phyloP scores from a whole-genome alignment of 768 basidiomycete species.

The Rossbeevera mucosa region DNA sequence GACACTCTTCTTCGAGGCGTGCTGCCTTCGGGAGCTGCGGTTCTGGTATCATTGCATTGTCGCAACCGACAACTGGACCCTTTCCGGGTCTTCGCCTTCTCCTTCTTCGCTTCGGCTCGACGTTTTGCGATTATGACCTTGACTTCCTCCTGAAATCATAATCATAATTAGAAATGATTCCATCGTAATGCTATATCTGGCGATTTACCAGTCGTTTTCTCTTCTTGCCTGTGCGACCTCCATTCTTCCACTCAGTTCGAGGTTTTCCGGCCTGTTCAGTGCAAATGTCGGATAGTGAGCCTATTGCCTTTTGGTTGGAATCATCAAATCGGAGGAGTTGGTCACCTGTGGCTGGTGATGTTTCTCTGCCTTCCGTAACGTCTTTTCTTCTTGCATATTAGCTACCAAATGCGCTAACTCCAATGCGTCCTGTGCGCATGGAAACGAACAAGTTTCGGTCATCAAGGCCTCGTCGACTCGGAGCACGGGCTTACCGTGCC shows the following conservation, averaged over 20 bases:
- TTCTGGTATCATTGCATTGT: conserved; percentile 7
- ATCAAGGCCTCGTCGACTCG: conserved; percentile 15
- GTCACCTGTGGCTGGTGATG: conserved; percentile 38
- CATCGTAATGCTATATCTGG: conserved; percentile 10
- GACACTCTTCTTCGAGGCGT: conserved; percentile 33
- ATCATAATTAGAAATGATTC: conserved; percentile 9
- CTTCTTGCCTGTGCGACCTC: conserved; percentile 23
- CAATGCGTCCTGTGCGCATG: conserved; percentile 39
- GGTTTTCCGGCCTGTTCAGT: conserved; percentile 26
- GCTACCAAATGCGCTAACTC: conserved; percentile 46
- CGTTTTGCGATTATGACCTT: conserved; percentile 37
- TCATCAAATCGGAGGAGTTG: conserved; percentile 3
- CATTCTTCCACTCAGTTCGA: conserved; percentile 25
- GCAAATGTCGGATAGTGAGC: conserved; percentile 12
- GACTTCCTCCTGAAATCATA: conserved; percentile 36
- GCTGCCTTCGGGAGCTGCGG: conserved; percentile 8
- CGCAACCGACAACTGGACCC: conserved; percentile 13
- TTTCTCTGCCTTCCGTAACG: conserved; percentile 36
- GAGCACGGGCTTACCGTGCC: conserved; percentile 27
- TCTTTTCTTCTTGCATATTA: conserved; percentile 42
- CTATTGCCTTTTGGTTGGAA: conserved; percentile 15
- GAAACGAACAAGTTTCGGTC: conserved; percentile 16
- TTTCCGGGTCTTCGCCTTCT: conserved; percentile 35
- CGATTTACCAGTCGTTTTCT: conserved; percentile 38
- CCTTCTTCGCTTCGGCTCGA: conserved; percentile 36